Conservation (phyloP, 352 stramenopile species). For the Phytophthora fragariaefolia region DNA sequence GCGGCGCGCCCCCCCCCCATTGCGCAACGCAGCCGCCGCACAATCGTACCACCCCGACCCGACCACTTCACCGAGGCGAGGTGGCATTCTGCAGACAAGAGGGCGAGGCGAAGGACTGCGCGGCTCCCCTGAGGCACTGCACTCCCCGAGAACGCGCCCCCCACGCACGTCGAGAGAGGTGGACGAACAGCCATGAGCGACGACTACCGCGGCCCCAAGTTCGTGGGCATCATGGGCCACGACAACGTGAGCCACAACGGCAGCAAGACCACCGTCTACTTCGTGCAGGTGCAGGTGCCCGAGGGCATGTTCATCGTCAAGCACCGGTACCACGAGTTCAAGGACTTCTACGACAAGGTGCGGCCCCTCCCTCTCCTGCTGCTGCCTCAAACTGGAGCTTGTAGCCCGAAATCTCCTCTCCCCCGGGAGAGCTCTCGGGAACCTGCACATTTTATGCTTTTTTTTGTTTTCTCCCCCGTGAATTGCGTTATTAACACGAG, state of each 20-base stretch:
- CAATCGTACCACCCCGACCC: slow-evolving; percentile 24
- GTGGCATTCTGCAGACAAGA: slow-evolving; percentile 39
- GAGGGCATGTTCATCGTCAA: slow-evolving; percentile 82
- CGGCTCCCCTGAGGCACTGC: no score
- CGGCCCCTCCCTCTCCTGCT: not conserved
- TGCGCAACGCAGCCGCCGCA: slow-evolving; percentile 17
- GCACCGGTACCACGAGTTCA: slow-evolving; percentile 90
- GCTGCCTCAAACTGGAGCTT: no score
- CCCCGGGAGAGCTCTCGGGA: slow-evolving; percentile 14
- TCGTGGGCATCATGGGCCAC: slow-evolving; percentile 88
- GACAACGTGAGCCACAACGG: slow-evolving; percentile 89
- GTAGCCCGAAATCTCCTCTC: no score
- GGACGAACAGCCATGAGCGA: slow-evolving; percentile 36
- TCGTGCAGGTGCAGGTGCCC: slow-evolving; percentile 81
- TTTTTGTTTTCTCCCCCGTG: slow-evolving; percentile 2
- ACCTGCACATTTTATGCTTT: slow-evolving; percentile 2
- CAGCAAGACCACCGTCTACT: slow-evolving; percentile 89
- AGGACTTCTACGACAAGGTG: slow-evolving; percentile 89
- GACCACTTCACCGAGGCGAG: slow-evolving; percentile 22
- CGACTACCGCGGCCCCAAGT: slow-evolving; percentile 69
- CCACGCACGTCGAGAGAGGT: not conserved
- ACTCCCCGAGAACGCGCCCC: not conserved
- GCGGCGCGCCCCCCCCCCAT: slow-evolving; percentile 17
- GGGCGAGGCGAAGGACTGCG: slow-evolving; percentile 22
- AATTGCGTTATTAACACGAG: no score